phyloP scores from a whole-genome alignment of 176 grass and related monocot genomes.

The Cenchrus americanus region DNA sequence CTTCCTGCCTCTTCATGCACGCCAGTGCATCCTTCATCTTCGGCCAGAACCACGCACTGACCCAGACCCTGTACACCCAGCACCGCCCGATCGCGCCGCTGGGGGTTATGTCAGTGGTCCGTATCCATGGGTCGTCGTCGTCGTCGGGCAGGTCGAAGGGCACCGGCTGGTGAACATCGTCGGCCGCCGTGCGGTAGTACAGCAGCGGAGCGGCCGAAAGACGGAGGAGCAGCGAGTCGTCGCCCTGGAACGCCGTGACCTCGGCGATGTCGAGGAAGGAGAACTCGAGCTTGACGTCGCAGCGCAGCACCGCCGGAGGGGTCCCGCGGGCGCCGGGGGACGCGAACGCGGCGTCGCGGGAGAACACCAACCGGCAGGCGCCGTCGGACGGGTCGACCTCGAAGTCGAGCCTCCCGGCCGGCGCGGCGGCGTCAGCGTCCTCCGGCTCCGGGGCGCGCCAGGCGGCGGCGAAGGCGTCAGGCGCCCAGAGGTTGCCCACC shows the following conservation, averaged over 20 bases:
- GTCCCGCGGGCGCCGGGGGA: conserved; percentile 39
- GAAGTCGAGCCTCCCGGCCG: conserved; percentile 47
- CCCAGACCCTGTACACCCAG: conserved; percentile 55
- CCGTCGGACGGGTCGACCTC: conserved; percentile 69
- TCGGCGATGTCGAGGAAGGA: conserved; percentile 51
- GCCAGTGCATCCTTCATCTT: conserved; percentile 54
- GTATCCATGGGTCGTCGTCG: conserved; percentile 82
- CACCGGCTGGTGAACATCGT: conserved; percentile 64
- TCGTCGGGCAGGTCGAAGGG: conserved; percentile 63
- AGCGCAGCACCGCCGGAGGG: conserved; percentile 50
- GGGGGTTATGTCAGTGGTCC: conserved; percentile 70
- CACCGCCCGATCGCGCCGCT: conserved; percentile 65
- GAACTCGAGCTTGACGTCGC: conserved; percentile 81
- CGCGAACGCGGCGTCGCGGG: conserved; percentile 59
- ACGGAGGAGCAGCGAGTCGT: conserved; percentile 58
- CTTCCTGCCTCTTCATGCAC: conserved; percentile 55
- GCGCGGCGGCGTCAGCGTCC: neutral
- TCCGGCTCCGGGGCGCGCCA: conserved; percentile 50
- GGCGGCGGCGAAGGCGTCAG: conserved; percentile 52
- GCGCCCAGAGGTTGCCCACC: conserved; percentile 50
- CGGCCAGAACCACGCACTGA: conserved; percentile 46
- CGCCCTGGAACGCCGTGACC: conserved; percentile 27
- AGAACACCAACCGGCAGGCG: conserved; percentile 61
- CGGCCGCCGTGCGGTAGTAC: conserved; percentile 72
- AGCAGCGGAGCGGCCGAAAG: conserved; percentile 43